Conservation (phyloP, 106 monocot genomes). For the Phalaenopsis equestris region DNA sequence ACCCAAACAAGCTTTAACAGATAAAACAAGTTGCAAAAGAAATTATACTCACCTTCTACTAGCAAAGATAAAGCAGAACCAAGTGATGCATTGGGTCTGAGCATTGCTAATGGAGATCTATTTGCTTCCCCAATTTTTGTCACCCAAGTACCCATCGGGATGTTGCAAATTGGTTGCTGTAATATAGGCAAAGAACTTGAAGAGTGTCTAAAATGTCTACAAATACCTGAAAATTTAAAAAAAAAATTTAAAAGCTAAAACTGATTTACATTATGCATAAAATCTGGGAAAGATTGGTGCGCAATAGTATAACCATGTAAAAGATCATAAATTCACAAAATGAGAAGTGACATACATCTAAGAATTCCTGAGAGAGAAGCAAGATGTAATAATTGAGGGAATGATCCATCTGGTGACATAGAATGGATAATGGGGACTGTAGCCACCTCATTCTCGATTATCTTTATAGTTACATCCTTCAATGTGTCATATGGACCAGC, state of each 20-base stretch:
- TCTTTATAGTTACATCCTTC: conserved; percentile 84
- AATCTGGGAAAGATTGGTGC: neutral
- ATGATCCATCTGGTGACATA: conserved; percentile 64
- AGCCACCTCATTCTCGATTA: conserved; percentile 77
- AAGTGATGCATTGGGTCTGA: conserved; percentile 75
- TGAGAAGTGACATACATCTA: conserved; percentile 41
- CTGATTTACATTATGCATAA: neutral
- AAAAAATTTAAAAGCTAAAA: neutral
- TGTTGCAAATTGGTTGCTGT: conserved; percentile 58
- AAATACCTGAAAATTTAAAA: conserved; percentile 60
- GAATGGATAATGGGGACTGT: conserved; percentile 84
- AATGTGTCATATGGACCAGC: conserved; percentile 80
- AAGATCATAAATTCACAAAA: neutral
- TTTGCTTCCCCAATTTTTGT: conserved; percentile 81
- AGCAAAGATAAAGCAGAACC: conserved; percentile 66
- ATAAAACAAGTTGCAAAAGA: neutral
- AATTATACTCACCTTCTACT: conserved; percentile 56
- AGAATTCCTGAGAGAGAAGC: conserved; percentile 87
- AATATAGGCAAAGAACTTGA: conserved; percentile 68
- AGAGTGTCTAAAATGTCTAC: conserved; percentile 83
- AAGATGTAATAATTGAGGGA: conserved; percentile 78
- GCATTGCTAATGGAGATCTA: conserved; percentile 69
- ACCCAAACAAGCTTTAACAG: neutral
- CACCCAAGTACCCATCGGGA: conserved; percentile 86
- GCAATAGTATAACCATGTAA: neutral